Base-by-base conservation (phyloP, 176 grass and related monocot species). In the Cenchrus fungigraminus region DNA sequence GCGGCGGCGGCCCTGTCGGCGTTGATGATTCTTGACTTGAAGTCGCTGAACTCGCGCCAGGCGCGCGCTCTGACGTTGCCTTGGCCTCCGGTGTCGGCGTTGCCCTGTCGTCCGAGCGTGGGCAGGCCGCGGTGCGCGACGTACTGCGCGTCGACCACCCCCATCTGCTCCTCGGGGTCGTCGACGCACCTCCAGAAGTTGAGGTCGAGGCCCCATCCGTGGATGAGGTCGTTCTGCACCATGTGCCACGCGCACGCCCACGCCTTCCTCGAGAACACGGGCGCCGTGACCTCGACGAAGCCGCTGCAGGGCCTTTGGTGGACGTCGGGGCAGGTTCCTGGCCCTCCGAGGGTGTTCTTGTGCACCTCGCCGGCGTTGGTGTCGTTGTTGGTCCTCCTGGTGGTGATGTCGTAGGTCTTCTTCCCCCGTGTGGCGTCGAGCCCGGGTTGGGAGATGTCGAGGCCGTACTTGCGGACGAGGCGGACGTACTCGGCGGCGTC, bases 271-370 rank as follows among this genome's bases (percentile, higher is more conserved):
- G 58, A 67, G 61, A 89, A 84, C 49, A 89, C 87, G 0, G 87
- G 87, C 0, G 81, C 87, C 87, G 85, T 89, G 5, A 89, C 22
- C 77, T 89, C 87, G 5, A 89, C 82, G 53, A 89, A 89, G 29
- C 81, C 83, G 59, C 57, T 87, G 79, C 85, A 87, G 1, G 62
- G 85, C 20, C 12, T 51, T 11, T 20, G 29, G 37, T 40, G 37
- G 37, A 40, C 37, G 37, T 40, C 37, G 37, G 37, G 37, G 37
- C 37, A 40, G 37, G 37, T 40, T 4, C 37, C 37, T 2, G 37
- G 37, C 3, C 37, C 37, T 4, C 37, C 37, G 37, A 40, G 3
- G 2, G 37, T 40, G 37, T 40, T 40, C 37, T 40, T 40, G 47
- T 79, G 32, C 54, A 77, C 54, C 40, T 77, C 11, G 4, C 72